These are phyloP conservation scores for Limnanthes douglasii DNA, from an alignment of 345 rosid species.

Conservation along the genomic window DNA sequence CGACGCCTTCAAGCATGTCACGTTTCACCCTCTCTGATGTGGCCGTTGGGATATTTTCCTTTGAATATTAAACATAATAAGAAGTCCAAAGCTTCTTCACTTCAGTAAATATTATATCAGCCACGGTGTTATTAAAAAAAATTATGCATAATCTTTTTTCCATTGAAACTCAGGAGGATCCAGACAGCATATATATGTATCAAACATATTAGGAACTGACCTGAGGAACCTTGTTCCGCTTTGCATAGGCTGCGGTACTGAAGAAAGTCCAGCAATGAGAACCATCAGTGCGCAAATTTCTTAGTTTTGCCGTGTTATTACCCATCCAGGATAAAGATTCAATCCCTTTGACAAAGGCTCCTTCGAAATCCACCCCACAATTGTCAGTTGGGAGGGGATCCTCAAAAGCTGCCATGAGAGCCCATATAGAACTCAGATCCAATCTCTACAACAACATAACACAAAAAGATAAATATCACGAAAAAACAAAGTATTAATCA, in stretches of 20 bases:
- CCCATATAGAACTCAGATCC: constrained; percentile 79
- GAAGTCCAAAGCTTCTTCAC: neutral
- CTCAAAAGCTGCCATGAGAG: constrained; percentile 85
- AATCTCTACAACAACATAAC: constrained; percentile 26
- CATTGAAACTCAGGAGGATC: neutral
- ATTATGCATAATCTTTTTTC: neutral
- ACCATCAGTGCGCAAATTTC: constrained; percentile 12
- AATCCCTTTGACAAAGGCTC: constrained; percentile 79
- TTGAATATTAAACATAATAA: neutral
- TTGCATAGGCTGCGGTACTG: constrained; percentile 72
- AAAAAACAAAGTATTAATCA: neutral
- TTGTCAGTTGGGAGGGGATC: constrained; percentile 51
- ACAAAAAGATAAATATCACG: constrained; percentile 1
- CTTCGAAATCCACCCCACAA: constrained; percentile 35
- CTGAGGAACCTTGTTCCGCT: constrained; percentile 82
- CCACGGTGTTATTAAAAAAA: too few relatives aligned
- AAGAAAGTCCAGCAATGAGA: constrained; percentile 81
- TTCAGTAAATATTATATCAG: constrained; percentile 1
- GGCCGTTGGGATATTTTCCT: constrained; percentile 75
- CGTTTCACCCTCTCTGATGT: constrained; percentile 62
- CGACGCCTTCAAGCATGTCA: constrained; percentile 67
- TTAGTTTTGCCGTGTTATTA: constrained; percentile 63
- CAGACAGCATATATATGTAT: too few relatives aligned
- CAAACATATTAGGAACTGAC: constrained; percentile 22
- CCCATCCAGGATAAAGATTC: constrained; percentile 92